Evolutionary conservation across 1,139 yeast genomes (phyloP).

Genomic region (Saccharomyces pastorianus): DNA sequence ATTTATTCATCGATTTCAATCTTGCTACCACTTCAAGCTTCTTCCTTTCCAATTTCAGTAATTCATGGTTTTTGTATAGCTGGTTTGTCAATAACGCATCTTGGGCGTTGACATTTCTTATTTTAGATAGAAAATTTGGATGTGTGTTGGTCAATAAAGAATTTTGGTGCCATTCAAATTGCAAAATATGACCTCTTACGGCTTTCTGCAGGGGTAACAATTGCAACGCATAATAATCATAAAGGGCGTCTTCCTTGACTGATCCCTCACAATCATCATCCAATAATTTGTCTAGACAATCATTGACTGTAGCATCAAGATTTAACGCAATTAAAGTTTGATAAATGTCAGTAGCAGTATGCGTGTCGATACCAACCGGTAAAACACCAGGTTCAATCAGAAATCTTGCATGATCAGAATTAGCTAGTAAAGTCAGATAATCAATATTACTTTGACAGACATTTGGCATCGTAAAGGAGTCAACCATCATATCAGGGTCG

Average conservation of each 20-base stretch:
- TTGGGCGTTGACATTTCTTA: slow-evolving; percentile 46
- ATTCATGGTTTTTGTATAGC: slow-evolving; percentile 31
- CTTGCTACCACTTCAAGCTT: slow-evolving; percentile 28
- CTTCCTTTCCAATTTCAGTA: slow-evolving; percentile 29
- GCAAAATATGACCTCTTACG: slow-evolving; percentile 52
- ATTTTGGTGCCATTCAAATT: slow-evolving; percentile 58
- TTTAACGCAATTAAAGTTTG: slow-evolving; percentile 37
- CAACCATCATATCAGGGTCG: slow-evolving; percentile 62
- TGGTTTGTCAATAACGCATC: slow-evolving; percentile 39
- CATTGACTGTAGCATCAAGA: slow-evolving; percentile 31
- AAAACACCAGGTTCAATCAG: slow-evolving; percentile 62
- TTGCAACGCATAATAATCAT: slow-evolving; percentile 44
- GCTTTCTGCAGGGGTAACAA: slow-evolving; percentile 58
- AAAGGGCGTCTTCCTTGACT: slow-evolving; percentile 31
- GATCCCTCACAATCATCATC: slow-evolving; percentile 26
- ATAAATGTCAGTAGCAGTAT: slow-evolving; percentile 50
- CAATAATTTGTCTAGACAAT: slow-evolving; percentile 23
- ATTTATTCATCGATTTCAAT: slow-evolving; percentile 29
- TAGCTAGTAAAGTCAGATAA: slow-evolving; percentile 43
- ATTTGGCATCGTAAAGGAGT: slow-evolving; percentile 51
- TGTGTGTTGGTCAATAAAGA: slow-evolving; percentile 63
- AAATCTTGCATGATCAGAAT: slow-evolving; percentile 41
- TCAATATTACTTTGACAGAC: slow-evolving; percentile 40
- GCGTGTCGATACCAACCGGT: slow-evolving; percentile 66
- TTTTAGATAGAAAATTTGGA: slow-evolving; percentile 69